These are phyloP conservation scores for Suillus clintonianus DNA, from an alignment of 768 basidiomycete species.

Conservation along the genomic window DNA sequence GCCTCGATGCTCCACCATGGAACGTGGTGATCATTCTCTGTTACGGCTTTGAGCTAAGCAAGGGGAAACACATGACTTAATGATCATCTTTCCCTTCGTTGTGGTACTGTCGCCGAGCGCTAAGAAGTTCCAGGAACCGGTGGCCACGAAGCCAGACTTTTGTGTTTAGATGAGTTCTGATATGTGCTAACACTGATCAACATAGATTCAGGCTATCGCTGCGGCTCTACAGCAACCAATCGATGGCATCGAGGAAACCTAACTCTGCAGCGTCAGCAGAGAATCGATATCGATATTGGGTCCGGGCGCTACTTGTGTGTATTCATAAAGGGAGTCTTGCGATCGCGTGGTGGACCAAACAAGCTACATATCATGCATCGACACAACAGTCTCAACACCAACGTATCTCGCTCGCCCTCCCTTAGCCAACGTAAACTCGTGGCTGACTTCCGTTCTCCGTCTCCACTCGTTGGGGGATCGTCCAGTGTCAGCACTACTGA, in stretches of 20 bases:
- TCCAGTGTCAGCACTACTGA: background rate
- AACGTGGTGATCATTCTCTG: background rate
- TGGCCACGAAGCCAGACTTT: background rate
- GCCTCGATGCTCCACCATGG: background rate
- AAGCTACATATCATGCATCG: background rate
- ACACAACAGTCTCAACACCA: background rate
- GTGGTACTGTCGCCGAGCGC: background rate
- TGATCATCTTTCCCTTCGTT: background rate
- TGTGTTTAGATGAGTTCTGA: background rate
- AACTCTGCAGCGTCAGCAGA: background rate
- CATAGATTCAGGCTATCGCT: background rate
- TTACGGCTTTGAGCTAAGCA: background rate
- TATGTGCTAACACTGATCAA: background rate
- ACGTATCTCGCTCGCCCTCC: background rate
- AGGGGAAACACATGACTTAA: background rate
- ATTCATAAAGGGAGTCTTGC: background rate
- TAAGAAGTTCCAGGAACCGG: slow-evolving; percentile 2
- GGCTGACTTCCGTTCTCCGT: background rate
- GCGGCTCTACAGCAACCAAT: background rate
- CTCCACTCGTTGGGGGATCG: background rate
- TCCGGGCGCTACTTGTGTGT: background rate
- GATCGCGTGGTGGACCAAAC: background rate
- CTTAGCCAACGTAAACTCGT: slow-evolving; percentile 1
- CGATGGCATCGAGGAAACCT: background rate
- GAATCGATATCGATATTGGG: background rate